Conservation (phyloP, 2,329 filamentous ascomycete species). For the Pseudogymnoascus sp. region DNA sequence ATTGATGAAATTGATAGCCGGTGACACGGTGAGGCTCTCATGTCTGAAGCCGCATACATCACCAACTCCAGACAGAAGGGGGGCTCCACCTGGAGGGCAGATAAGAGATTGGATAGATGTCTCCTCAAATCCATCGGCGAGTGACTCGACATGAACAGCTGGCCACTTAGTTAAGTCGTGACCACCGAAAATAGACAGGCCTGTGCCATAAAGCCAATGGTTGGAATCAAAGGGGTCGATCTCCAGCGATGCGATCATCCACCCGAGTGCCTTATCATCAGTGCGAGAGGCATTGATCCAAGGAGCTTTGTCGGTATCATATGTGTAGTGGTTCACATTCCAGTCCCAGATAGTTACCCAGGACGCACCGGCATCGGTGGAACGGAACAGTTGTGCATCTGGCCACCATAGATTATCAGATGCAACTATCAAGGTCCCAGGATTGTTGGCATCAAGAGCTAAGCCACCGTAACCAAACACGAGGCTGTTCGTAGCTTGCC, state of each 20-base stretch:
- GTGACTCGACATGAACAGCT: constrained; percentile 38
- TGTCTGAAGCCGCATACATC: constrained; percentile 47
- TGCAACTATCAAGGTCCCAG: constrained; percentile 51
- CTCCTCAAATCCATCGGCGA: constrained; percentile 51
- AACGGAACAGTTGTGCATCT: constrained; percentile 50
- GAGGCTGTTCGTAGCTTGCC: constrained; percentile 34
- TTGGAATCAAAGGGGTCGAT: constrained; percentile 54
- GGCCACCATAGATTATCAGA: constrained; percentile 54
- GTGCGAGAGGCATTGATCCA: constrained; percentile 47
- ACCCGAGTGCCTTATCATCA: constrained; percentile 41
- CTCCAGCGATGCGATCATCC: constrained; percentile 54
- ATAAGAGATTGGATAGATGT: constrained; percentile 43
- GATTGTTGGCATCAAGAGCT: constrained; percentile 45
- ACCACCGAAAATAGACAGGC: constrained; percentile 47
- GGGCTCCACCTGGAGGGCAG: constrained; percentile 43
- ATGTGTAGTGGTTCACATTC: constrained; percentile 41
- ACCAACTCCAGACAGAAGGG: constrained; percentile 45
- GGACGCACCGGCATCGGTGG: constrained; percentile 46
- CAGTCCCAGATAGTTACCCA: constrained; percentile 45
- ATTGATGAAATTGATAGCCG: constrained; percentile 1
- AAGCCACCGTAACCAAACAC: constrained; percentile 52
- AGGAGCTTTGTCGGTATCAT: constrained; percentile 42
- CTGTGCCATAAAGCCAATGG: constrained; percentile 57
- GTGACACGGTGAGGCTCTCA: constrained; percentile 14
- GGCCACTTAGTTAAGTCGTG: constrained; percentile 52